Evolutionary conservation across 2,329 filamentous ascomycete genomes (phyloP), one percentile per base, ranked within the genome.

Genomic region (Fusarium oxysporum): DNA sequence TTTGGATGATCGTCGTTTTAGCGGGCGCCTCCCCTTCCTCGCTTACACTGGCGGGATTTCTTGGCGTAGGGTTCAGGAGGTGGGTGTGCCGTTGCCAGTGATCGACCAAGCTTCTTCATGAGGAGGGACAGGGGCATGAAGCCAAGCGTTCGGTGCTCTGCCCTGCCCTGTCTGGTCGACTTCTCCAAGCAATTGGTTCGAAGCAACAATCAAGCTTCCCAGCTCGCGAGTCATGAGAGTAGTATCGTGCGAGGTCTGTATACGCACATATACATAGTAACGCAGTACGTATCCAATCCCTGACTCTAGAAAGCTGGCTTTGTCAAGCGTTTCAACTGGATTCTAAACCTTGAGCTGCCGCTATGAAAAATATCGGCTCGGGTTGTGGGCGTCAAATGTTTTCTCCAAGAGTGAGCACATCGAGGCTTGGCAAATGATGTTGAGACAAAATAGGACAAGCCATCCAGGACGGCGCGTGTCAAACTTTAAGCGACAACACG

Each of bases 1-100:
- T 75, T 70, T 72, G 69, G 33, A 76, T 77, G 76, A 78, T 78
- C 76, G 75, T 71, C 76, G 76, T 69, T 66, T 74, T 78, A 78
- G 76, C 76, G 73, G 75, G 72, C 76, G 73, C 73, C 74, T 77
- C 72, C 74, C 75, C 72, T 77, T 75, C 75, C 76, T 77, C 76
- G 76, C 75, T 76, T 77, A 74, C 73, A 73, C 58, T 76, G 72
- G 76, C 62, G 65, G 75, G 70, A 70, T 77, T 71, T 62, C 68
- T 62, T 74, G 73, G 74, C 71, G 67, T 62, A 69, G 67, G 66
- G 61, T 62, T 65, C 68, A 62, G 57, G 61, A 72, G 58, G 62
- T 60, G 62, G 58, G 71, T 58, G 71, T 74, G 63, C 51, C 44
- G 51, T 67, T 50, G 44, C 54, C 57, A 51, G 60, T 60, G 71